Percentiles rank a stretch among this genome's conserved stretches.
phyloP scores from a whole-genome alignment of 352 stramenopile genomes.

The Phytophthora fragariae region DNA sequence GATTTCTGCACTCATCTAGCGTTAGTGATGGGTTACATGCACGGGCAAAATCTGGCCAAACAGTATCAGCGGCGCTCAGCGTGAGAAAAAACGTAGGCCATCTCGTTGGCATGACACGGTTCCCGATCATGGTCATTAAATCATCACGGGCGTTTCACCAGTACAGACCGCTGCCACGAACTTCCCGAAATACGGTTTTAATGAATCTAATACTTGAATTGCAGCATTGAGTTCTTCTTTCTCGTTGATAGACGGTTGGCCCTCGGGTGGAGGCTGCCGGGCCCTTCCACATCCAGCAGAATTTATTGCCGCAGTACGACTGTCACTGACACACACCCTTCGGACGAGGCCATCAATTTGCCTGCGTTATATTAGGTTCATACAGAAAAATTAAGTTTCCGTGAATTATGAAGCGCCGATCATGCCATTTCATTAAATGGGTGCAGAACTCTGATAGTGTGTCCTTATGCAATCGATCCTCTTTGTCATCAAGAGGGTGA shows the following conservation, averaged over 20 bases:
- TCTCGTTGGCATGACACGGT: conserved; percentile 11
- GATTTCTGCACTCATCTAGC: background rate
- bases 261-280: background rate
- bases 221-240: background rate
- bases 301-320: background rate
- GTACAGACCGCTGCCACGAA: background rate
- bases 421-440: conserved; percentile 6
- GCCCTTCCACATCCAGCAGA: background rate
- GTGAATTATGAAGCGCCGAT: too few relatives aligned
- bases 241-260: background rate
- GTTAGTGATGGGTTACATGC: conserved; percentile 15
- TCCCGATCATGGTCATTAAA: background rate
- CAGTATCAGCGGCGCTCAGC: conserved; percentile 31
- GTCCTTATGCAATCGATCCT: conserved; percentile 18
- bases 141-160: conserved; percentile 4
- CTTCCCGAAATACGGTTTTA: conserved; percentile 2
- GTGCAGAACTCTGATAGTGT: conserved; percentile 23
- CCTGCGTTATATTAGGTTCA: conserved; percentile 18
- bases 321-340: conserved; percentile 1
- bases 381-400: too few relatives aligned
- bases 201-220: background rate
- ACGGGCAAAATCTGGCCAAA: conserved; percentile 33
- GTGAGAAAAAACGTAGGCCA: conserved; percentile 33
- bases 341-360: conserved; percentile 34
- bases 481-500: background rate